Evolutionary conservation across 1,284 basidiomycete species (phyloP), one percentile per base, ranked within the genome.

Genomic region (Rhodotorula sp.): DNA sequence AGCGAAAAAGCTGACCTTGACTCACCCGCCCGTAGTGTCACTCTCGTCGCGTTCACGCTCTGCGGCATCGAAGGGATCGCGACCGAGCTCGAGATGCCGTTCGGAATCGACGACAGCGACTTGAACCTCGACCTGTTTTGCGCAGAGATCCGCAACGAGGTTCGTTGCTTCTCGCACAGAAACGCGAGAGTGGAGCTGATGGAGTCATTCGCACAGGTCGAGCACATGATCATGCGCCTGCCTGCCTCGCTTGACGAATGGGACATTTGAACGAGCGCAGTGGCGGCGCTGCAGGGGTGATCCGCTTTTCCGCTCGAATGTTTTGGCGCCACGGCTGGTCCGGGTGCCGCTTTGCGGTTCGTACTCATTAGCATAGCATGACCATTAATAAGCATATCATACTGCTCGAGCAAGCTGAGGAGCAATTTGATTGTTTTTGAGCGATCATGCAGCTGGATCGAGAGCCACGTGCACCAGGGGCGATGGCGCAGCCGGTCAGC

Each of bases 101-200:
- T 78, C 60, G 77, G 77, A 16, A 47, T 68, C 43, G 79, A 80
- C 68, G 65, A 70, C 21, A 72, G 68, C 3, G 79, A 80, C 62
- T 61, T 80, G 15, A 76, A 77, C 5, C 71, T 80, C 26, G 78
- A 78, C 62, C 67, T 77, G 18, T 76, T 78, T 26, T 79, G 78
- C 63, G 77, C 77, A 26, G 79, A 80, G 46, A 64, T 80, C 10
- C 58, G 78, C 20, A 78, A 78, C 64, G 78, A 79, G 70, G 72
- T 74, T 51, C 26, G 69, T 31, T 29, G 3, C 12, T 18, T 18
- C 7, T 29, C 29, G 29, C 29, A 29, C 29, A 29, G 29, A 29
- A 3, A 29, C 29, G 29, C 29, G 29, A 29, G 29, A 29, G 29
- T 29, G 29, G 29, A 20, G 8, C 34, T 49, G 18, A 34, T 18